Base-by-base conservation (phyloP, 306 rosid species). In the Cicer arietinum region DNA sequence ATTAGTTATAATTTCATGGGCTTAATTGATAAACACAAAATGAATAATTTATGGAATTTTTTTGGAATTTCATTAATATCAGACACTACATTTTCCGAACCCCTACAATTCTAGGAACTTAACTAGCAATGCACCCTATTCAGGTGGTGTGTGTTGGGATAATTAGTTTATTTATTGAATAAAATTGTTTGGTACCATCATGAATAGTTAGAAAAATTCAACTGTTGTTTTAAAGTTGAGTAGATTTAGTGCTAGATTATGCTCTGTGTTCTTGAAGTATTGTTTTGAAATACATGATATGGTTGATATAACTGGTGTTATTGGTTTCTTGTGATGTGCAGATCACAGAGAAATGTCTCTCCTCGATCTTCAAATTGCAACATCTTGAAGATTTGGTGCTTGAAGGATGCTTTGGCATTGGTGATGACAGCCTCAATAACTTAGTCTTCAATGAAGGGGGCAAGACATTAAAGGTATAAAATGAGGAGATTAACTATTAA, bases 381-480 rank as follows among this genome's bases (percentile, higher is more conserved):
- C 67, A 85, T 84, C 91, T 94, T 63, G 97, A 94, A 79, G 96
- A 94, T 83, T 86, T 94, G 89, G 83, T 84, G 50, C 85, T 94
- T 7, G 96, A 92, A 86, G 99, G 99, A 71, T 94, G 99, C 85
- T 88, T 79, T 71, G 93, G 95, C 63, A 84, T 94, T 41, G 93
- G 89, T 22, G 96, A 92, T 20, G 88, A 85, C 78, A 76, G 87
- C 84, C 88, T 92, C 50, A 83, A 77, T 39, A 58, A 76, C n/a
- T 69, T 54, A 6, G 81, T 73, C 82, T 76, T 90, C 84, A 85
- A 86, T 73, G 79, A 80, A 84, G 90, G 88, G 57, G 90, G 96
- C 90, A 89, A 76, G 78, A 80, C 97, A 20, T 72, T 94, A 45
- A 94, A 89, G 99, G 99, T 92, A 88, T 67, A 41, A 30, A 30